Base-by-base conservation (phyloP, 352 stramenopile genomes). In the Pythium utonaiense region DNA sequence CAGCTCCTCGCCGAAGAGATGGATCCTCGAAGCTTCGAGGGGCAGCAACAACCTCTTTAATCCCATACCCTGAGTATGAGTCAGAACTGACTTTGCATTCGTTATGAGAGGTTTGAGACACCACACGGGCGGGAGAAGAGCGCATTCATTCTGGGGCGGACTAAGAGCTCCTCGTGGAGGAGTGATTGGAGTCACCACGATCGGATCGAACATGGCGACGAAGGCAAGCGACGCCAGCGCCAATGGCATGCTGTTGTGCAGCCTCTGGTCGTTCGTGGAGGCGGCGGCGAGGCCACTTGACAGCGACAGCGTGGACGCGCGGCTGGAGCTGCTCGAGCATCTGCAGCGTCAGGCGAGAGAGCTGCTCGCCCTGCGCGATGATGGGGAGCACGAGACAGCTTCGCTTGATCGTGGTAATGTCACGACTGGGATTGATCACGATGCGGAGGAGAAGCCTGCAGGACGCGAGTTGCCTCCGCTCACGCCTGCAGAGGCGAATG, bases 211-310 rank as follows among this genome's bases (percentile, higher is more conserved):
- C 7, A 33, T 62, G 55, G 28, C 47, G 57, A 34, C 34, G 34
- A 14, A 55, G 19, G 30, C n/a, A 16, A 10, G 2, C 27, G 41
- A 8, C 19, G 19, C 25, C 4, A 28, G 28, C 28, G 28, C 9
- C 28, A 33, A 42, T n/a, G 30, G 10, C 38, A 28, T 21, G 30
- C 19, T 34, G 28, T 21, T 52, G 41, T 8, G 8, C 7, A 69
- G 79, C 51, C 57, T 86, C 24, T 90, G 80, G 80, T 69, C 59
- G 34, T 84, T 90, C 54, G 62, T 88, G 17, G 69, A 73, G 62
- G 33, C 67, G 21, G 58, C 78, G 2, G 71, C 67, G 28, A 52
- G 25, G 13, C 19, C 61, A 0, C 25, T n/a, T 30, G 17, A 24
- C 49, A 14, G 60, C 10, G 28, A 59, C 3, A 60, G 64, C 25